Evolutionary conservation across 2,329 filamentous ascomycete genomes (phyloP), one percentile per base, ranked within the genome.

Genomic region (Cordyceps cateniannulata): DNA sequence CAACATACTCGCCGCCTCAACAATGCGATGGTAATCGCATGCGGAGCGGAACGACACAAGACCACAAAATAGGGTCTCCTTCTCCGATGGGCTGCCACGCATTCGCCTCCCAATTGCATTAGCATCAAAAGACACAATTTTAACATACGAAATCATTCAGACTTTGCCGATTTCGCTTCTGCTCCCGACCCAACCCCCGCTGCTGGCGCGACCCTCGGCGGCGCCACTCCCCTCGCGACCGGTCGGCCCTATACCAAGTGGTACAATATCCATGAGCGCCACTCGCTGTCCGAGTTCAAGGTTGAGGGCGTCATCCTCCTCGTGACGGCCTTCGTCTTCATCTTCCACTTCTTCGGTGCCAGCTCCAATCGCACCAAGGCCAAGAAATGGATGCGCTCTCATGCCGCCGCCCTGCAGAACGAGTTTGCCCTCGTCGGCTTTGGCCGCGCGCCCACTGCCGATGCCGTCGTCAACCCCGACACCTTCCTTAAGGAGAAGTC

Each of bases 221-320:
- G 76, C 27, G 73, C 77, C 47, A 47, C 58, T 20, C 80, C 82
- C 63, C 79, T 77, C 49, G 73, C 76, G 51, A 79, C 81, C 49
- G 75, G 72, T 48, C 77, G 80, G 27, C 89, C 90, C 16, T 97
- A 89, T 75, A 96, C 92, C 56, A 91, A 91, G 80, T 99, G 95
- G 95, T 99, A 98, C 79, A 91, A 92, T 61, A 81, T 98, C 63
- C 95, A 96, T 83, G 93, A 98, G 83, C 91, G 95, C 70, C 87
- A 93, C 69, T 86, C 86, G 27, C 78, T 88, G 63, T 82, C 81
- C 70, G 95, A 99, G 74, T 99, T 99, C 82, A 86, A 86, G 76
- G 83, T 88, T 69, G 95, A 99, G 78, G 88, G 90, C 62, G 78
- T 92, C 72, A 89, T 99, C 69, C 77, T 97, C 63, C 83, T 84